These are phyloP conservation scores for Wickerhamiella slavikovae DNA, from an alignment of 805 yeast genomes.

Conservation along the genomic window DNA sequence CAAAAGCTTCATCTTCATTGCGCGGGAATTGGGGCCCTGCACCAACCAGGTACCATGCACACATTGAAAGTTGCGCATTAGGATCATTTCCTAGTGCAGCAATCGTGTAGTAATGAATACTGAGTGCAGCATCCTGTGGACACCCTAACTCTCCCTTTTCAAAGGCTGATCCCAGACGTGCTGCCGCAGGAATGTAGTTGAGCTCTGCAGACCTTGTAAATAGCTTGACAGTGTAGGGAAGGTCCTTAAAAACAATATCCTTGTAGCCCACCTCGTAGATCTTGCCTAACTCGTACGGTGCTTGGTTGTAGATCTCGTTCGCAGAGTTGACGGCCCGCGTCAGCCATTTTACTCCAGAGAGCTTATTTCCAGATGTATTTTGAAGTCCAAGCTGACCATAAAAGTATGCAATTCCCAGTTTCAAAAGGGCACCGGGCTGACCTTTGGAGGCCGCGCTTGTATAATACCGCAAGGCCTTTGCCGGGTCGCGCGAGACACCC, in stretches of 20 bases:
- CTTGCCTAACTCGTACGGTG: constrained; percentile 80
- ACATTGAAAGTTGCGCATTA: constrained; percentile 74
- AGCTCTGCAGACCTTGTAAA: constrained; percentile 77
- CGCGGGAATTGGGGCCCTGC: constrained; percentile 61
- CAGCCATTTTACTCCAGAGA: constrained; percentile 83
- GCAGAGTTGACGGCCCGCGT: constrained; percentile 72
- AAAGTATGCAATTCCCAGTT: constrained; percentile 72
- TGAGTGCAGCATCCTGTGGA: constrained; percentile 59
- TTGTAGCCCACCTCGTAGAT: constrained; percentile 67
- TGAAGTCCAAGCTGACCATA: constrained; percentile 69
- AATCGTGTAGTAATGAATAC: constrained; percentile 80
- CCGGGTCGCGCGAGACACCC: constrained; percentile 76
- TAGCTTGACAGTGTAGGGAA: constrained; percentile 63
- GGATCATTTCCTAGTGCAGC: constrained; percentile 83
- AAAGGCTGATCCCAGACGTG: constrained; percentile 61
- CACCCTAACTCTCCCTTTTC: constrained; percentile 52
- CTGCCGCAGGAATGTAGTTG: constrained; percentile 65
- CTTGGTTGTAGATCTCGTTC: constrained; percentile 70
- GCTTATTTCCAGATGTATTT: constrained; percentile 42
- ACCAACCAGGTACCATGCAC: constrained; percentile 94
- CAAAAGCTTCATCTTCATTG: constrained; percentile 73
- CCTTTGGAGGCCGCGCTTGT: constrained; percentile 76
- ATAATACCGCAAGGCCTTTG: constrained; percentile 64
- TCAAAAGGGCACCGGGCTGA: constrained; percentile 94
- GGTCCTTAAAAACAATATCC: constrained; percentile 73